These are phyloP conservation scores for Pseudogymnoascus pannorum DNA, from an alignment of 2,329 filamentous ascomycete species.

Conservation along the genomic window DNA sequence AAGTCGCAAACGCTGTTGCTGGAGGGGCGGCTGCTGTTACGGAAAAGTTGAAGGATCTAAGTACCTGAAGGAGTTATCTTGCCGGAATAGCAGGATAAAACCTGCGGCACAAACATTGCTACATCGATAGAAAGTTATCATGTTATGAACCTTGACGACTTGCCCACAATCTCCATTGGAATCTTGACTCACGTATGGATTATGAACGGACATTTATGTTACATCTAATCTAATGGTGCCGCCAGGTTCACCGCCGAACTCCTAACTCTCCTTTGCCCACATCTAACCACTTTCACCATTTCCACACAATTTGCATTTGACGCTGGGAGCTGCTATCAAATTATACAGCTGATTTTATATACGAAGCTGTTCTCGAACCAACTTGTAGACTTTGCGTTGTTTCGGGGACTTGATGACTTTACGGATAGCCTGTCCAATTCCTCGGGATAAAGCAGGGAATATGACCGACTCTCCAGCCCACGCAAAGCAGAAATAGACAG, in stretches of 20 bases:
- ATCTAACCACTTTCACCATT: not conserved
- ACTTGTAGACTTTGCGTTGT: constrained; percentile 81
- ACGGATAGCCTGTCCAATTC: constrained; percentile 55
- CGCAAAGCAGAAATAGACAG: constrained; percentile 59
- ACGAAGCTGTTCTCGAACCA: constrained; percentile 62
- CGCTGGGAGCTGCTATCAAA: not conserved
- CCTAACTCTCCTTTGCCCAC: not conserved
- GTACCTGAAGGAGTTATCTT: not conserved
- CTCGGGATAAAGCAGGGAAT: constrained; percentile 60
- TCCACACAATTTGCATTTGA: not conserved
- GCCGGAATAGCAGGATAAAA: not conserved
- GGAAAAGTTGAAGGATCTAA: constrained; percentile 31
- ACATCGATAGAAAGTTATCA: not conserved
- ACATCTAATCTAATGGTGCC: not conserved
- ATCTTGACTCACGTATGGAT: not conserved
- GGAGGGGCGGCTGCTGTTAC: constrained; percentile 23
- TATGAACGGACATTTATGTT: not conserved
- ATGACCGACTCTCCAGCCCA: constrained; percentile 66
- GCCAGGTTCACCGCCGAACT: not conserved
- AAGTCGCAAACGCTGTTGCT: constrained; percentile 23
- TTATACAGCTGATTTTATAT: constrained; percentile 4
- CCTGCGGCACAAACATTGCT: not conserved
- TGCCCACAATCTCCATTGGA: not conserved
- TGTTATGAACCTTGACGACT: not conserved
- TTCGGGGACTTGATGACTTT: constrained; percentile 56